Evolutionary conservation across 2,329 filamentous ascomycete genomes (phyloP).

Genomic region (Diaporthe longicolla): DNA sequence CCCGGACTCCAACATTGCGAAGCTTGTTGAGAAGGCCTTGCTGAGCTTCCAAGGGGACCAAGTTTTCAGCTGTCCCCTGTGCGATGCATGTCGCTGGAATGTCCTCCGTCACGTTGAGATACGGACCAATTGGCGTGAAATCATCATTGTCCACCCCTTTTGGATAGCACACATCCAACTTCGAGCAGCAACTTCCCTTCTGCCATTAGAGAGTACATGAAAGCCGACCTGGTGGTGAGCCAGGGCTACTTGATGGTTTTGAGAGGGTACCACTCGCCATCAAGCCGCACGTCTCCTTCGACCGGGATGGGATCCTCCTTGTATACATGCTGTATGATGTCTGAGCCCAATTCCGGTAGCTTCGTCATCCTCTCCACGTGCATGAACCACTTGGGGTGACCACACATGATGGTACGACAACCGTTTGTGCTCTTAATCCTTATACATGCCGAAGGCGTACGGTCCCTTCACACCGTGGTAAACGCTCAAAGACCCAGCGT

Average conservation of each 20-base stretch:
- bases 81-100: neutral
- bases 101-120: neutral
- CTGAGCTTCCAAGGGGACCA: neutral
- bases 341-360: neutral
- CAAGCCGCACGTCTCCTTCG: neutral
- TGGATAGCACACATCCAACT: slow-evolving; percentile 2
- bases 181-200: neutral
- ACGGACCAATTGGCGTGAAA: neutral
- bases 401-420: neutral
- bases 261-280: slow-evolving; percentile 12
- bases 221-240: neutral
- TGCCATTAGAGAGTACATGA: neutral
- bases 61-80: neutral
- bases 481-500: too few relatives aligned
- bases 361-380: neutral
- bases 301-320: neutral
- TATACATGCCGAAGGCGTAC: too few relatives aligned
- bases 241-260: too few relatives aligned
- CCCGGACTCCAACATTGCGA: neutral
- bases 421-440: too few relatives aligned
- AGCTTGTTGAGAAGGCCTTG: neutral
- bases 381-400: neutral
- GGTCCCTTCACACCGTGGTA: too few relatives aligned
- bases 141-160: neutral
- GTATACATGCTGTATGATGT: neutral